Conservation (phyloP, 257 asterid species). For the Cynanchum wilfordii region DNA sequence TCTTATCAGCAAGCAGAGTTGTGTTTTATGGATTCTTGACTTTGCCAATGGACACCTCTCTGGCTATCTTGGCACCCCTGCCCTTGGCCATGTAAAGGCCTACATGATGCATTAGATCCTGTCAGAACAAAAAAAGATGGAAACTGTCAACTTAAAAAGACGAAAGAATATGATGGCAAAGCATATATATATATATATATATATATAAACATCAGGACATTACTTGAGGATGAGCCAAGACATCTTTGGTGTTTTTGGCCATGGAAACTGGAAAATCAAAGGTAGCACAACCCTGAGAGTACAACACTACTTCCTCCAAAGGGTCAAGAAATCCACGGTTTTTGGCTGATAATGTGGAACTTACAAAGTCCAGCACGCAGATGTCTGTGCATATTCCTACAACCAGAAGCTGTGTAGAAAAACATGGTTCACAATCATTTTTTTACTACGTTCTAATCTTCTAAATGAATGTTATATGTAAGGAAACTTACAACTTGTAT, state of each 20-base stretch:
- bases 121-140: background rate
- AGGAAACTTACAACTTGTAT: conserved; percentile 46
- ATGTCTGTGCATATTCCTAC: conserved; percentile 69
- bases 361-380: conserved; percentile 70
- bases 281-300: conserved; percentile 68
- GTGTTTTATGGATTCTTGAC: background rate
- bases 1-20: background rate
- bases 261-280: conserved; percentile 51
- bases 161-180: background rate
- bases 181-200: background rate
- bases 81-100: conserved; percentile 84
- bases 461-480: no score
- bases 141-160: background rate
- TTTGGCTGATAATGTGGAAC: conserved; percentile 62
- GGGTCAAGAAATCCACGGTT: conserved; percentile 50
- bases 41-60: background rate
- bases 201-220: background rate
- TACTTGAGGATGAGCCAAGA: conserved; percentile 61
- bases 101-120: conserved; percentile 82
- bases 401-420: conserved; percentile 41
- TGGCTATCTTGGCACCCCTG: conserved; percentile 66
- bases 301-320: conserved; percentile 51
- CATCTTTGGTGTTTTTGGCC: conserved; percentile 37
- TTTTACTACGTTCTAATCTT: background rate
- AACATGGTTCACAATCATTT: background rate